These are phyloP conservation scores for Obelidium mucronatum DNA, from an alignment of 192 early-diverging fungal genomes.

Conservation along the genomic window DNA sequence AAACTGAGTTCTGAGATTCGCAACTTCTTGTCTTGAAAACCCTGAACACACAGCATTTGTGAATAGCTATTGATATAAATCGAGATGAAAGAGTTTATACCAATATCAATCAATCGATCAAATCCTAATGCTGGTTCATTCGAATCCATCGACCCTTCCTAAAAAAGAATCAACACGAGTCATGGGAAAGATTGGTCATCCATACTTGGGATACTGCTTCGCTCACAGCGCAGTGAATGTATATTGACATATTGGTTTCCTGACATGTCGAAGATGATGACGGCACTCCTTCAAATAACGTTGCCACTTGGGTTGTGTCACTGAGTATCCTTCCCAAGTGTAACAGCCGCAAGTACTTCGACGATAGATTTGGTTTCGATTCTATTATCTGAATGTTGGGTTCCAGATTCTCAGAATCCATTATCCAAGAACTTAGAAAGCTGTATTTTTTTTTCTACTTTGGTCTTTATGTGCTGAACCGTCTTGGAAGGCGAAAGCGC, in stretches of 20 bases:
- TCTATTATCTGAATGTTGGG: neutral
- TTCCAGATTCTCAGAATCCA: too few relatives aligned
- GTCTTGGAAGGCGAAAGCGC: too few relatives aligned
- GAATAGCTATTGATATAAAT: neutral
- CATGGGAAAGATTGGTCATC: neutral
- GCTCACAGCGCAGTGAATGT: slow-evolving; percentile 11
- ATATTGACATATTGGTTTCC: neutral
- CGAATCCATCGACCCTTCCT: neutral
- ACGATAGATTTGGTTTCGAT: neutral
- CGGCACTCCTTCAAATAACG: neutral
- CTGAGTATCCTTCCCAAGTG: neutral
- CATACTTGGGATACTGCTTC: neutral
- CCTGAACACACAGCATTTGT: neutral
- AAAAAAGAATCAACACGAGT: too few relatives aligned
- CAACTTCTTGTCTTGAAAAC: slow-evolving; percentile 8
- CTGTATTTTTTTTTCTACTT: too few relatives aligned
- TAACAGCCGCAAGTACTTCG: neutral
- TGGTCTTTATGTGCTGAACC: too few relatives aligned
- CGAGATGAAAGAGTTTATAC: neutral
- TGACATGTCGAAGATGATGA: neutral
- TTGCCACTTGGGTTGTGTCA: neutral
- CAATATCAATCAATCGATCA: slow-evolving; percentile 21
- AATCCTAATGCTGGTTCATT: slow-evolving; percentile 22
- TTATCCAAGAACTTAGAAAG: too few relatives aligned
- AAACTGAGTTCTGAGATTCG: slow-evolving; percentile 19